Percentiles rank a stretch among this genome's conserved stretches.
These are phyloP conservation scores for Triangularia setosa DNA, from an alignment of 2,329 filamentous ascomycete species.

Conservation along the genomic window DNA sequence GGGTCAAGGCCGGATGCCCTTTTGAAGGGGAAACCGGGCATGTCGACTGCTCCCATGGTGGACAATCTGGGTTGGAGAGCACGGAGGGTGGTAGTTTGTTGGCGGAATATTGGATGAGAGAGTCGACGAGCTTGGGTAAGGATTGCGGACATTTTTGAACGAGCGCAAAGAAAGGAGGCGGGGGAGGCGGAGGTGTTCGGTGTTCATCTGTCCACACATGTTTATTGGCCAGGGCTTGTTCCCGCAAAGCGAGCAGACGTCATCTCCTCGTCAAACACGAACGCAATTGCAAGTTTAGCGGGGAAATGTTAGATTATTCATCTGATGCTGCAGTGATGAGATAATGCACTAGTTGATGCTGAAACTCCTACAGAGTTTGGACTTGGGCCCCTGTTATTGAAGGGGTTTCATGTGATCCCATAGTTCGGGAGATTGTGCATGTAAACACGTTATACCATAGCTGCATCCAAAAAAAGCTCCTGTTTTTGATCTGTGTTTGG, in stretches of 20 bases:
- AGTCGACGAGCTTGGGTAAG: background rate
- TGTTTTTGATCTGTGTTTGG: no score
- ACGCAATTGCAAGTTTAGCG: background rate
- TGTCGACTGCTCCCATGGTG: constrained; percentile 16
- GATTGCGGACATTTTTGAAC: background rate
- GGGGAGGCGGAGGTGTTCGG: background rate
- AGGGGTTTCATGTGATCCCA: no score
- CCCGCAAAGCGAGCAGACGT: background rate
- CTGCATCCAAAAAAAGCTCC: no score
- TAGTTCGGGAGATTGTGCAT: no score
- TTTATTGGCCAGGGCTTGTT: background rate
- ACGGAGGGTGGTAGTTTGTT: background rate
- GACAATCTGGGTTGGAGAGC: background rate
- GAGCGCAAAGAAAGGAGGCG: background rate
- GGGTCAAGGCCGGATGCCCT: constrained; percentile 38
- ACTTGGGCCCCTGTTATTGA: background rate
- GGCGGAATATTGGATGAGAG: background rate
- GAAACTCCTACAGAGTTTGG: background rate
- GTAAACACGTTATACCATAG: no score
- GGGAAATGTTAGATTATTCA: background rate
- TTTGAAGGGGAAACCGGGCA: constrained; percentile 37
- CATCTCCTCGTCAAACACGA: background rate
- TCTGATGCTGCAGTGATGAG: background rate
- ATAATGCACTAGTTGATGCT: background rate
- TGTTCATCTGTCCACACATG: background rate